These are phyloP conservation scores for Saitozyma sp. DNA, from an alignment of 768 basidiomycete species.

Conservation along the genomic window DNA sequence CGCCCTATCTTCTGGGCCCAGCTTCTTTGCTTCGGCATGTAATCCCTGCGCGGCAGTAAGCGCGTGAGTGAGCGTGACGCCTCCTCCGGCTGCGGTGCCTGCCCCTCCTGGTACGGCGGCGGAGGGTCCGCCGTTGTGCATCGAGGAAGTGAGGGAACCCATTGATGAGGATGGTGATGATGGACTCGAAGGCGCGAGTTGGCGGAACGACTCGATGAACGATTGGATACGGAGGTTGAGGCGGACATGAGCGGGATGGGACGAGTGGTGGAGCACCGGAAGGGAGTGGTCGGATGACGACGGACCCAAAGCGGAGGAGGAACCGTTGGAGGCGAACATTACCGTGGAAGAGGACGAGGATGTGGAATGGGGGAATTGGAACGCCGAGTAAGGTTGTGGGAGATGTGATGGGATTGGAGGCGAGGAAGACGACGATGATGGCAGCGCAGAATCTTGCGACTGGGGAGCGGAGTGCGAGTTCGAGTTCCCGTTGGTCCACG, in stretches of 20 bases:
- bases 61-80: slow-evolving; percentile 36
- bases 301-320: slow-evolving; percentile 2
- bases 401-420: neutral
- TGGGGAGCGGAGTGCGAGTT: slow-evolving; percentile 1
- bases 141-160: slow-evolving; percentile 21
- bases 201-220: slow-evolving; percentile 77
- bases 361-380: neutral
- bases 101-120: neutral
- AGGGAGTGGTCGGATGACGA: slow-evolving; percentile 13
- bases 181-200: slow-evolving; percentile 64
- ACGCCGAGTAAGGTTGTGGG: neutral
- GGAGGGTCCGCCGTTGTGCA: slow-evolving; percentile 5
- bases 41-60: slow-evolving; percentile 61
- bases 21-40: slow-evolving; percentile 62
- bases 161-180: slow-evolving; percentile 72
- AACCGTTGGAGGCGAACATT: neutral
- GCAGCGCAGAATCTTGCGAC: neutral
- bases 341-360: neutral
- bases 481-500: slow-evolving; percentile 3
- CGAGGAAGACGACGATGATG: neutral
- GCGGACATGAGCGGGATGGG: slow-evolving; percentile 70
- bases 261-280: slow-evolving; percentile 54
- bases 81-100: neutral
- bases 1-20: slow-evolving; percentile 63
- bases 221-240: slow-evolving; percentile 83